Conservation (phyloP, 2,329 filamentous ascomycete genomes). For the Microsporum ferrugineum region DNA sequence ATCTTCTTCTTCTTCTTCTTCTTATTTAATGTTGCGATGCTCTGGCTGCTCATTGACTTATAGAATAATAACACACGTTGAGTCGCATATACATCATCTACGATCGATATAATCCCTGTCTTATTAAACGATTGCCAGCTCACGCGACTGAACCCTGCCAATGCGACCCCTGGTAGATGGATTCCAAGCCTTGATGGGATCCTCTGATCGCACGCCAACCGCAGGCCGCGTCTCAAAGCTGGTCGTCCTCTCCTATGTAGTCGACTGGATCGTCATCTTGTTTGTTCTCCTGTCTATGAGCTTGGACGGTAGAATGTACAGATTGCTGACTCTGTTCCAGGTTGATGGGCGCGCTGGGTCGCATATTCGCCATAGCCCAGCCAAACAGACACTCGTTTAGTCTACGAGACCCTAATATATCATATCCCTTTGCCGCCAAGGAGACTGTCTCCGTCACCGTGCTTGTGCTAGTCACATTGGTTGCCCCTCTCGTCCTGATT, state of each 20-base stretch:
- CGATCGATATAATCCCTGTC: not conserved
- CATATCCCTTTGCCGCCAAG: constrained; percentile 58
- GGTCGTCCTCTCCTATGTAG: constrained; percentile 54
- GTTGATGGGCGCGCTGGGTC: constrained; percentile 48
- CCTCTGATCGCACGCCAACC: not conserved
- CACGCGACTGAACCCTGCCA: not conserved
- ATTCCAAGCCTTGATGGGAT: constrained; percentile 6
- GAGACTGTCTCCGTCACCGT: constrained; percentile 62
- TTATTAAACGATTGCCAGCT: not conserved
- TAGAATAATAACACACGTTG: not conserved
- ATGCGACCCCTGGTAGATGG: not conserved
- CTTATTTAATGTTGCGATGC: too few relatives aligned
- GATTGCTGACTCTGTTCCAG: constrained; percentile 23
- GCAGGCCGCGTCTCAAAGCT: constrained; percentile 33
- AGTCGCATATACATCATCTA: not conserved
- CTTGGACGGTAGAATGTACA: too few relatives aligned
- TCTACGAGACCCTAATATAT: constrained; percentile 63
- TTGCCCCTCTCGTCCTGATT: constrained; percentile 57
- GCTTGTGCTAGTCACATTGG: constrained; percentile 51
- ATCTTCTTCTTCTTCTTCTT: not conserved
- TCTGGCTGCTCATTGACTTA: not conserved
- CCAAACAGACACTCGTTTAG: constrained; percentile 63
- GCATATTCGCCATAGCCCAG: constrained; percentile 45
- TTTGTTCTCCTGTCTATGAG: constrained; percentile 21
- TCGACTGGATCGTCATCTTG: constrained; percentile 63